Evolutionary conservation across 768 basidiomycete species (phyloP).

Genomic region (Suillus subaureus): DNA sequence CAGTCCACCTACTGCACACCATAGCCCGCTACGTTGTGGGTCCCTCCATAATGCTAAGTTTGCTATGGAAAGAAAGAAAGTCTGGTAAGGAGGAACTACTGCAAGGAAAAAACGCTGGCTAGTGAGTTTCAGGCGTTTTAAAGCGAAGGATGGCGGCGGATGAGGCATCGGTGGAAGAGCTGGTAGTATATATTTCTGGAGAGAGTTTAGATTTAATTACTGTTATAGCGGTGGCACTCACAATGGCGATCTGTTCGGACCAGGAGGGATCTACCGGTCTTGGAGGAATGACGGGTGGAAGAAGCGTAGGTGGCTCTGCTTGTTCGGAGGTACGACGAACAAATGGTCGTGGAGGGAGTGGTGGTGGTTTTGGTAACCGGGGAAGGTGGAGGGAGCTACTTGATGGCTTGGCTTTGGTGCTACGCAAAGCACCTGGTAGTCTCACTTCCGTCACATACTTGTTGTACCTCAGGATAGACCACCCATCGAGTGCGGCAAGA

Average conservation of each 20-base stretch:
- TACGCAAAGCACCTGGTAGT: constrained; percentile 26
- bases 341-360: constrained; percentile 7
- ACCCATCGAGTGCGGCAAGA: not conserved
- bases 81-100: constrained; percentile 49
- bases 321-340: not conserved
- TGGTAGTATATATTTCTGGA: constrained; percentile 46
- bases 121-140: constrained; percentile 54
- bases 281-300: constrained; percentile 10
- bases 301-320: constrained; percentile 4
- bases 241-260: constrained; percentile 28
- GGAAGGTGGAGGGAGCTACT: constrained; percentile 1
- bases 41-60: constrained; percentile 61
- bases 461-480: constrained; percentile 4
- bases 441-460: constrained; percentile 66
- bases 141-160: constrained; percentile 49
- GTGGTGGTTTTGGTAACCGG: not conserved
- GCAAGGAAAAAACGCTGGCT: constrained; percentile 59
- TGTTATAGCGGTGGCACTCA: constrained; percentile 19
- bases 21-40: constrained; percentile 43
- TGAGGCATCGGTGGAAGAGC: constrained; percentile 45
- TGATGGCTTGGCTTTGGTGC: constrained; percentile 10
- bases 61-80: constrained; percentile 41
- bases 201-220: constrained; percentile 15
- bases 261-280: constrained; percentile 22
- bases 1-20: constrained; percentile 50